Evolutionary conservation across 805 yeast species (phyloP), one percentile per base, ranked within the genome.

Genomic region (Starmerella potacharoeniae): DNA sequence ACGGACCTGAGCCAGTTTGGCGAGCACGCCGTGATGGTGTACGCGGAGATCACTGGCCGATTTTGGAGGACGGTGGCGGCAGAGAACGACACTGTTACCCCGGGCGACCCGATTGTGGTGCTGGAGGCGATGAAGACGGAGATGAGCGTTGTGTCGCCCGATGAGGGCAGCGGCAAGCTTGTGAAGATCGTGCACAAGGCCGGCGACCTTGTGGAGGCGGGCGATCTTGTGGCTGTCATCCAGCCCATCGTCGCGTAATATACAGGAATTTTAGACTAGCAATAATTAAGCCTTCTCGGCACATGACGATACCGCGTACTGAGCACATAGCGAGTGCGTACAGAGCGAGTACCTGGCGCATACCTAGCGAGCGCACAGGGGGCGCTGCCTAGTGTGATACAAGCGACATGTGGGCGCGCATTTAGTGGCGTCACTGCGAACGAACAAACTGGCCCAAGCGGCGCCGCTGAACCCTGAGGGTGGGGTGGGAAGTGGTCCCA

Each of bases 111-210:
- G 5, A 75, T 91, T 58, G 78, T 91, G 61, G 88, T 93, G 41
- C 86, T 91, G 53, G 98, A 91, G 71, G 97, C 98, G 54, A 91
- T 91, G 98, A 91, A 91, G 76, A 93, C 97, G 0, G 98, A 91
- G 71, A 91, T 91, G 97, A 78, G 81, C 51, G 95, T 91, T 37
- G 75, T 71, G 53, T 81, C 97, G 22, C 77, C 95, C 1, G 54
- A 49, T 10, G 41, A 36, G 11, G 62, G 57, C 6, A 55, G 46
- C 7, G 73, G 73, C 35, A 68, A 59, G 53, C 64, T 70, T 3
- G 65, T 65, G 48, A 67, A 67, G 59, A 63, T 70, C 51, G 73
- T 74, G 28, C 96, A 88, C 68, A 75, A 77, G 54, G 87, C 88
- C 66, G 97, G 97, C 65, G 96, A 91, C 66, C 86, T 93, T 85